Conservation (phyloP, 495 filamentous ascomycete genomes). For the Pyrenopolyporus hunteri region DNA sequence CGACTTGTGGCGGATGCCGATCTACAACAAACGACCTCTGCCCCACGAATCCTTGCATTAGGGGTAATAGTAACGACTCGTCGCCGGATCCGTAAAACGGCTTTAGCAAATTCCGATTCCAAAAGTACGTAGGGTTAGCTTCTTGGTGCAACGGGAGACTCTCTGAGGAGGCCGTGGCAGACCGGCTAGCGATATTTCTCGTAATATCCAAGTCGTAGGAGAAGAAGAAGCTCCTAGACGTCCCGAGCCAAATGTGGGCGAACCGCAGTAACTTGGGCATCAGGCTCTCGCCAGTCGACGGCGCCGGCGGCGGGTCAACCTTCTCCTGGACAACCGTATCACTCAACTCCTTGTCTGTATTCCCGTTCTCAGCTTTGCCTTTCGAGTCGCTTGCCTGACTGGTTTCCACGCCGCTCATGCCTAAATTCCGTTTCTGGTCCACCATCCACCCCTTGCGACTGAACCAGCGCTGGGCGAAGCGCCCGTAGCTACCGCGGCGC, state of each 20-base stretch:
- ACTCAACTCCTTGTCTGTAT: slow-evolving; percentile 35
- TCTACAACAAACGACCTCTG: slow-evolving; percentile 79
- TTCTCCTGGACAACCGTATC: slow-evolving; percentile 44
- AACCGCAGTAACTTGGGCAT: slow-evolving; percentile 85
- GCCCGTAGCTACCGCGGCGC: slow-evolving; percentile 77
- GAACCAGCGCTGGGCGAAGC: slow-evolving; percentile 90
- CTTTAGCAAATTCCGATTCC: slow-evolving; percentile 78
- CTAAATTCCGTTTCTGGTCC: slow-evolving; percentile 62
- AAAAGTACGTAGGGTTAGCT: slow-evolving; percentile 87
- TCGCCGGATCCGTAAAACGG: slow-evolving; percentile 75
- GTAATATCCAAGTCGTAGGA: slow-evolving; percentile 93
- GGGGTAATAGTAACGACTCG: slow-evolving; percentile 72
- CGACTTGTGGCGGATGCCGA: slow-evolving; percentile 50
- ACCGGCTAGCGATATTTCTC: slow-evolving; percentile 60
- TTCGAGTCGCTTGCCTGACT: slow-evolving; percentile 14
- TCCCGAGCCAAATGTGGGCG: slow-evolving; percentile 76
- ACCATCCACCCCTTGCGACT: slow-evolving; percentile 77
- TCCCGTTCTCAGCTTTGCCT: slow-evolving; percentile 12
- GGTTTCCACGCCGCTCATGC: slow-evolving; percentile 53
- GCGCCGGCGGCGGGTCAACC: slow-evolving; percentile 30
- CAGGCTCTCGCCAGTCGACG: slow-evolving; percentile 53
- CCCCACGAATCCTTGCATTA: slow-evolving; percentile 95
- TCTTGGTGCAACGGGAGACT: slow-evolving; percentile 67
- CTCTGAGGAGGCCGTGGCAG: slow-evolving; percentile 43
- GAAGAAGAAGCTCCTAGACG: slow-evolving; percentile 86